Conservation (phyloP, 306 rosid species). For the Pyrus bretschneideri region DNA sequence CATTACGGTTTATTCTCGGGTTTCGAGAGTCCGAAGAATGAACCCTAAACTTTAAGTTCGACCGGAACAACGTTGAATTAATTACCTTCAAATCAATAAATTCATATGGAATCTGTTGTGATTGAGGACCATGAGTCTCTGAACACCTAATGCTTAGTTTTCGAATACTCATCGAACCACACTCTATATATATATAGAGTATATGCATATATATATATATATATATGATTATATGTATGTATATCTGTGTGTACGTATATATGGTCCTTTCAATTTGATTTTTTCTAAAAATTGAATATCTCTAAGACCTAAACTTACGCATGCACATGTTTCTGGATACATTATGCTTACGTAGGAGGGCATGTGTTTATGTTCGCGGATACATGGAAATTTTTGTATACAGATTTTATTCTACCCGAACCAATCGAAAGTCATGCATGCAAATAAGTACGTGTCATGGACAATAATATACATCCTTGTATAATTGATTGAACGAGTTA, state of each 20-base stretch:
- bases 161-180: not conserved
- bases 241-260: not conserved
- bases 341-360: slow-evolving; percentile 7
- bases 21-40: too few species aligned
- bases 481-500: not conserved
- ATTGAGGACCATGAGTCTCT: too few species aligned
- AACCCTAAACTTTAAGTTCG: too few species aligned
- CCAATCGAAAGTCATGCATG: not conserved
- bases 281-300: not conserved
- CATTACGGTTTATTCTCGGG: too few species aligned
- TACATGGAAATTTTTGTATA: not conserved
- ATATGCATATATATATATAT: not conserved
- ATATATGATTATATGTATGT: not conserved
- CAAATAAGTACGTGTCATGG: not conserved
- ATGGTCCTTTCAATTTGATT: not conserved
- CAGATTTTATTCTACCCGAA: not conserved
- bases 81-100: too few species aligned
- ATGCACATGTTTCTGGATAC: not conserved
- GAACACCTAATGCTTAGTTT: too few species aligned
- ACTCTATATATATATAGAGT: not conserved
- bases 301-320: too few species aligned
- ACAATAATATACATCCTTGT: not conserved
- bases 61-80: too few species aligned
- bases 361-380: not conserved
- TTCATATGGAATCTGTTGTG: too few species aligned